A percentile compares a stretch with the other conserved stretches of the same genome.
Evolutionary conservation across 108 stramenopile genomes (phyloP).

Genomic region (Epipyxis sp.): DNA sequence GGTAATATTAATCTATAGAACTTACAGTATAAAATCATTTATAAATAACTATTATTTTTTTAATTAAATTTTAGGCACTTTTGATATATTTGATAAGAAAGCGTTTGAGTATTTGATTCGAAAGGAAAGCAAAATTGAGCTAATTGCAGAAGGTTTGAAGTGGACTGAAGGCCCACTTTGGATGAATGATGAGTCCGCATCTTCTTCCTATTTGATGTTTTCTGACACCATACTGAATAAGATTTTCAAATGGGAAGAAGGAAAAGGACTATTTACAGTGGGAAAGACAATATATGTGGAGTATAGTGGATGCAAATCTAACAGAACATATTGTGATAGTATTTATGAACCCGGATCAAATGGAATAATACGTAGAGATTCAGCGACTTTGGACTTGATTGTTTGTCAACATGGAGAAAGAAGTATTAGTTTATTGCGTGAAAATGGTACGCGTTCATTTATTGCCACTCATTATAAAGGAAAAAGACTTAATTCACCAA

Average conservation of each 20-base stretch:
- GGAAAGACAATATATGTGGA: slow-evolving; percentile 51
- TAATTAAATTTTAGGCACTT: too few relatives aligned
- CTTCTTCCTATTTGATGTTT: slow-evolving; percentile 49
- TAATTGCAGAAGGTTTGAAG: slow-evolving; percentile 47
- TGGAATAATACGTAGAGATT: slow-evolving; percentile 39
- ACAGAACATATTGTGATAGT: slow-evolving; percentile 34
- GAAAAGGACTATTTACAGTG: slow-evolving; percentile 49
- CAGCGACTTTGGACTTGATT: slow-evolving; percentile 40
- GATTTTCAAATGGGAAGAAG: slow-evolving; percentile 56
- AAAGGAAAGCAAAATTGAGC: slow-evolving; percentile 19
- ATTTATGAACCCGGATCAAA: slow-evolving; percentile 42
- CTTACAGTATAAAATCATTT: neutral
- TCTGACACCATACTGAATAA: slow-evolving; percentile 45
- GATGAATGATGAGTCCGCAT: slow-evolving; percentile 50
- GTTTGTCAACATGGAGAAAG: slow-evolving; percentile 44
- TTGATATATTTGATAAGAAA: too few relatives aligned
- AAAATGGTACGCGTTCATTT: slow-evolving; percentile 43
- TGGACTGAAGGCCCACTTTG: slow-evolving; percentile 54
- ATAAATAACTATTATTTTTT: too few relatives aligned
- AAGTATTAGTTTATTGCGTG: slow-evolving; percentile 42
- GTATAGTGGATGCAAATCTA: slow-evolving; percentile 42
- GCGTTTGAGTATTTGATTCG: too few relatives aligned
- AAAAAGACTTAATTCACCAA: slow-evolving; percentile 50
- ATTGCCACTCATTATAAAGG: slow-evolving; percentile 54
- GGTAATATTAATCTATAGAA: neutral